Evolutionary conservation across 495 filamentous ascomycete genomes (phyloP).

Genomic region (Pseudevernia furfuracea): DNA sequence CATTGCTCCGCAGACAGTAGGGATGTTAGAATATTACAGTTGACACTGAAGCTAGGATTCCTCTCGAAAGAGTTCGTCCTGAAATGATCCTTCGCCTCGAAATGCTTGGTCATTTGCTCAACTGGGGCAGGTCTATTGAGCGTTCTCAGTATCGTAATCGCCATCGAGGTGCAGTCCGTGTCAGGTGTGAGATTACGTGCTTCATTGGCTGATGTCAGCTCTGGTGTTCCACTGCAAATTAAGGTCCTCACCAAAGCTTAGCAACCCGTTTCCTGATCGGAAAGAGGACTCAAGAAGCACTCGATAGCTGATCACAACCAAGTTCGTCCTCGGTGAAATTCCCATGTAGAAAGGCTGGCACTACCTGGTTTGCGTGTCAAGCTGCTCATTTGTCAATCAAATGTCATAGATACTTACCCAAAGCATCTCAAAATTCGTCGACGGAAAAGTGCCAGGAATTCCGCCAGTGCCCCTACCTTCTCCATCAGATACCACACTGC

Average conservation of each 20-base stretch:
- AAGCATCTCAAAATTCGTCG: conserved; percentile 31
- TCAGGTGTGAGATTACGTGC: conserved; percentile 31
- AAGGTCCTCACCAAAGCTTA: conserved; percentile 8
- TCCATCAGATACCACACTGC: conserved; percentile 3
- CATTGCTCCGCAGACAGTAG: conserved; percentile 25
- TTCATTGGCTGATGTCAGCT: not conserved
- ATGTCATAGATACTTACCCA: conserved; percentile 20
- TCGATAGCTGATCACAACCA: not conserved
- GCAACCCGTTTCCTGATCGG: not conserved
- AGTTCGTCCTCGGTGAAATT: not conserved
- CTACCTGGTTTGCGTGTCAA: not conserved
- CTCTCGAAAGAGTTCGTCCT: conserved; percentile 34
- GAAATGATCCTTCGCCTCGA: conserved; percentile 33
- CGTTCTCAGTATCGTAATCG: conserved; percentile 29
- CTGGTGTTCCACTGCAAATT: not conserved
- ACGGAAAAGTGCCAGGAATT: conserved; percentile 30
- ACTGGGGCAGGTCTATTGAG: conserved; percentile 23
- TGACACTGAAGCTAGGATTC: conserved; percentile 35
- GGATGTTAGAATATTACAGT: conserved; percentile 37
- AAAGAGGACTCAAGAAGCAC: not conserved
- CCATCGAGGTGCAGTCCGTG: conserved; percentile 42
- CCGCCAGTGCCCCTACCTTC: conserved; percentile 19
- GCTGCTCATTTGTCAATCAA: too few species aligned
- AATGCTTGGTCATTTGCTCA: conserved; percentile 29
- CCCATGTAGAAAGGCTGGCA: not conserved